Conservation (phyloP, 345 rosid species). For the Citrus trifoliata region DNA sequence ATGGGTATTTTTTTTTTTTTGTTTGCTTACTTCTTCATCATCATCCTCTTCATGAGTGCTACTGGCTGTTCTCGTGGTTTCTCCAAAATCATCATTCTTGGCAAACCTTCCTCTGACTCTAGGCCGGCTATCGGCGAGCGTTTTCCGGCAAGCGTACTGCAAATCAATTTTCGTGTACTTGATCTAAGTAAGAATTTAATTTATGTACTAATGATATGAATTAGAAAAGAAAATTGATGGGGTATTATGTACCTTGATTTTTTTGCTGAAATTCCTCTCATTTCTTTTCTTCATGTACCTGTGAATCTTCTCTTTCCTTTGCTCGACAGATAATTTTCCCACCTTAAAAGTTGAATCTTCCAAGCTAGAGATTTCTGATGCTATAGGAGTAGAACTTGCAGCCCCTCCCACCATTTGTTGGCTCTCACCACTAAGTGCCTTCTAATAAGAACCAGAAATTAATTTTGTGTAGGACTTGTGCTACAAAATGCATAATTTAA, state of each 20-base stretch:
- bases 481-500: neutral
- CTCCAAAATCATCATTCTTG: slow-evolving; percentile 77
- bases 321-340: slow-evolving; percentile 77
- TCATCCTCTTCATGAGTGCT: slow-evolving; percentile 71
- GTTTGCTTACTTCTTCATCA: slow-evolving; percentile 58
- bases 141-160: slow-evolving; percentile 95
- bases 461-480: neutral
- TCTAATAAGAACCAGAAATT: neutral
- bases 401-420: slow-evolving; percentile 42
- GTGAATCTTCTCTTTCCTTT: slow-evolving; percentile 89
- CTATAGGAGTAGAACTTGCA: slow-evolving; percentile 35
- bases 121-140: slow-evolving; percentile 90
- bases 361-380: slow-evolving; percentile 63
- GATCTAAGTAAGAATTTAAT: neutral
- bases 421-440: slow-evolving; percentile 50
- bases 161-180: neutral
- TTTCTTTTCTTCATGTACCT: slow-evolving; percentile 94
- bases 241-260: slow-evolving; percentile 65
- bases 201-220: no score
- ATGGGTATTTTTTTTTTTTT: no score
- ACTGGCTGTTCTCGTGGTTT: slow-evolving; percentile 39
- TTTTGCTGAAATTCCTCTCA: slow-evolving; percentile 93
- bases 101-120: slow-evolving; percentile 96
- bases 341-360: slow-evolving; percentile 75
- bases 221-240: neutral